A percentile compares a stretch with the other conserved stretches of the same genome.
These are phyloP conservation scores for Termitomyces sp. DNA, from an alignment of 768 basidiomycete genomes.

Conservation along the genomic window DNA sequence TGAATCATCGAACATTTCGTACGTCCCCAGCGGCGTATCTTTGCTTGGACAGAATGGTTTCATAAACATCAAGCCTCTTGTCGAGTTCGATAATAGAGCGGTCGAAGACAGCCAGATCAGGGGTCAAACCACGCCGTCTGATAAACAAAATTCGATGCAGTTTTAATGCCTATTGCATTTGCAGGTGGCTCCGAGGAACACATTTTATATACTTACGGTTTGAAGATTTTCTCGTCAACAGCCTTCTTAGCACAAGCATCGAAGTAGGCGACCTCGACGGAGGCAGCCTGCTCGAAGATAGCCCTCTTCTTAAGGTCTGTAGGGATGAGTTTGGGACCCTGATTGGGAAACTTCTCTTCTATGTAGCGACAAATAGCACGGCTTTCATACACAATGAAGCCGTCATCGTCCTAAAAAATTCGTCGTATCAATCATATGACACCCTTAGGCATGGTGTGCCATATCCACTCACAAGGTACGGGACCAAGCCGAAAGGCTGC, in stretches of 20 bases:
- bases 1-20: slow-evolving; percentile 11
- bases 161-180: background rate
- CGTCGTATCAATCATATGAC: background rate
- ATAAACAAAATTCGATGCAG: background rate
- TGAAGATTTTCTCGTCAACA: slow-evolving; percentile 47
- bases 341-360: slow-evolving; percentile 43
- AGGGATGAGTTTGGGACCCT: slow-evolving; percentile 50
- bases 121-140: slow-evolving; percentile 6
- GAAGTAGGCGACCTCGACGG: slow-evolving; percentile 52
- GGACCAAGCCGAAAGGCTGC: slow-evolving; percentile 66
- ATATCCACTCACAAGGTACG: slow-evolving; percentile 40
- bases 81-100: slow-evolving; percentile 24
- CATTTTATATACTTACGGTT: slow-evolving; percentile 30
- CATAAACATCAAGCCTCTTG: slow-evolving; percentile 44
- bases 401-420: slow-evolving; percentile 38
- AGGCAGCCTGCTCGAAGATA: slow-evolving; percentile 43
- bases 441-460: background rate
- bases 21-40: slow-evolving; percentile 54
- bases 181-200: background rate
- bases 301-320: slow-evolving; percentile 33
- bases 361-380: slow-evolving; percentile 61
- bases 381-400: slow-evolving; percentile 57
- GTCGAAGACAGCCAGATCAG: slow-evolving; percentile 16
- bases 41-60: slow-evolving; percentile 48
- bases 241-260: slow-evolving; percentile 33